These are phyloP conservation scores for Diaporthe sp. DNA, from an alignment of 2,329 filamentous ascomycete species.

Conservation along the genomic window DNA sequence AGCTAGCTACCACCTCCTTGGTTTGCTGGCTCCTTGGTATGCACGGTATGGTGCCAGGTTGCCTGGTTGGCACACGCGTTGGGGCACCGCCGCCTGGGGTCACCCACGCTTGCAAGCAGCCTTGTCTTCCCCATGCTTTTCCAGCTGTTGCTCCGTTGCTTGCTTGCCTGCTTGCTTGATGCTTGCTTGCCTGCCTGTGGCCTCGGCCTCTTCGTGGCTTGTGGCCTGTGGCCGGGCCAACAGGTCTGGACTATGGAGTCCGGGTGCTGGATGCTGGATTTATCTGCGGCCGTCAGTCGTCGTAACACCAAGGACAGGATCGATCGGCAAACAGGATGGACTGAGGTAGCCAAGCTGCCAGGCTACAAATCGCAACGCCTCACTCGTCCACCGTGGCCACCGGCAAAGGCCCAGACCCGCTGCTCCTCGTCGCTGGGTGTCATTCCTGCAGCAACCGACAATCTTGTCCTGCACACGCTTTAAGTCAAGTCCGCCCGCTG, in stretches of 20 bases:
- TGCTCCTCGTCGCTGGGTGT: conserved; percentile 11
- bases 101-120: conserved; percentile 21
- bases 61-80: conserved; percentile 14
- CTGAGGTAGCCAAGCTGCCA: conserved; percentile 25
- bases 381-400: conserved; percentile 37
- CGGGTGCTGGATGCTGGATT: not conserved
- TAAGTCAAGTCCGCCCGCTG: not conserved
- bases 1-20: conserved; percentile 25
- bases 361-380: conserved; percentile 26
- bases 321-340: conserved; percentile 18
- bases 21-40: conserved; percentile 27
- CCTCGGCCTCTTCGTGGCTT: conserved; percentile 12
- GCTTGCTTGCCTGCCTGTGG: conserved; percentile 1
- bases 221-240: conserved; percentile 26
- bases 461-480: conserved; percentile 9
- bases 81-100: conserved; percentile 10
- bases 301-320: conserved; percentile 9
- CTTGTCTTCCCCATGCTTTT: conserved; percentile 17
- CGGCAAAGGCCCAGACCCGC: conserved; percentile 24
- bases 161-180: not conserved
- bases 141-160: not conserved
- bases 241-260: conserved; percentile 7
- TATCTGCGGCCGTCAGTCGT: not conserved
- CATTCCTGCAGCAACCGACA: conserved; percentile 26
- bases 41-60: conserved; percentile 13